Evolutionary conservation across 2,329 filamentous ascomycete genomes (phyloP), one percentile per base, ranked within the genome.

Genomic region (Pseudocercospora macadamiae): DNA sequence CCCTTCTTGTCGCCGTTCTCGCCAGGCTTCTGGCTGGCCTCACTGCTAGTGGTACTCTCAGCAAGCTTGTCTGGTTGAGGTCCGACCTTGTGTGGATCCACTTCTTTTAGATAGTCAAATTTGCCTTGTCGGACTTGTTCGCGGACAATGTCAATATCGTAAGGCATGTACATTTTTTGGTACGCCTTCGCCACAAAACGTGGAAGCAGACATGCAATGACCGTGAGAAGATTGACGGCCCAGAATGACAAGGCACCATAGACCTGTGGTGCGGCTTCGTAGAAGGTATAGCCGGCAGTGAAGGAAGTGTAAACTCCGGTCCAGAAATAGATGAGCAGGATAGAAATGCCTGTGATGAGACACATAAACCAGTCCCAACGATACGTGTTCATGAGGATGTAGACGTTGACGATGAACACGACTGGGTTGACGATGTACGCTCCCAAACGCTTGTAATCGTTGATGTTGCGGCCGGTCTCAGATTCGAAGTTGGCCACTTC

Each of bases 351-450:
- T 52, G 96, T 89, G 62, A 97, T 88, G 59, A 96, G 79, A 19
- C 93, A 76, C 77, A 96, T 96, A 69, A 99, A 81, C 93, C 93
- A 99, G 74, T 99, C 95, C 95, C 95, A 99, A 61, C 93, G 86
- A 75, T 96, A 97, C 0, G 90, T 96, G 77, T 99, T 99, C 79
- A 97, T 87, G 64, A 99, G 80, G 66, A 99, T 91, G 79, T 97
- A 99, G 59, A 88, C 79, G 75, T 99, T 99, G 80, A 96, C 96
- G 37, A 91, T 88, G 66, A 96, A 79, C 59, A 99, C 88, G 5
- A 91, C 87, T 12, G 90, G 89, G 57, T 90, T 91, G 2, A 88
- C 92, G 67, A 97, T 86, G 74, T 95, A 96, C 54, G 91, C 85
- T 69, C 95, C 95, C 70, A 99, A 89, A 65, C 93, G 87, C 63